Evolutionary conservation across 2,329 filamentous ascomycete genomes (phyloP).

Genomic region (Monosporascus sp.): DNA sequence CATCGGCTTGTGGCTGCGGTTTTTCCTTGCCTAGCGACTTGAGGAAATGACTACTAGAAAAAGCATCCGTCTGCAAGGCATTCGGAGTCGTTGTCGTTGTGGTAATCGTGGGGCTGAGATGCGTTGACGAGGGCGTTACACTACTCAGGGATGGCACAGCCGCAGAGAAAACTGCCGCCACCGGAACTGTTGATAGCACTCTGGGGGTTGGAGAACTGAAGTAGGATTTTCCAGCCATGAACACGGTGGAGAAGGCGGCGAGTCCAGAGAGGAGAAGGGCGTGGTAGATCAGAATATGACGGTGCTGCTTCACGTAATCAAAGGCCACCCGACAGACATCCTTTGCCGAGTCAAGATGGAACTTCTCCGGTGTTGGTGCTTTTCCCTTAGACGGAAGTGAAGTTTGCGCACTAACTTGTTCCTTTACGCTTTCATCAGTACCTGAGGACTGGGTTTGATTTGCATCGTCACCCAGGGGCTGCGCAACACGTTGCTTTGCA

Average conservation of each 20-base stretch:
- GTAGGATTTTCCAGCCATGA: conserved; percentile 13
- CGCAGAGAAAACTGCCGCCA: conserved; percentile 23
- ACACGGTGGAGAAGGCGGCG: not conserved
- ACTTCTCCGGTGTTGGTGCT: not conserved
- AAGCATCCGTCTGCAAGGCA: conserved; percentile 25
- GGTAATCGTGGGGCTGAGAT: conserved; percentile 17
- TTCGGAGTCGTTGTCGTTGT: conserved; percentile 27
- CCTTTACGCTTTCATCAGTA: not conserved
- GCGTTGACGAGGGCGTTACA: conserved; percentile 15
- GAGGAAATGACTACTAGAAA: conserved; percentile 31
- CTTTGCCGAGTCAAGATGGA: not conserved
- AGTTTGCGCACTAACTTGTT: not conserved
- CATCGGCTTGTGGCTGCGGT: conserved; percentile 16
- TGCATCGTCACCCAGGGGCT: not conserved
- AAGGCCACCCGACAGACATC: not conserved
- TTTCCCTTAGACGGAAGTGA: not conserved
- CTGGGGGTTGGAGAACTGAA: conserved; percentile 11
- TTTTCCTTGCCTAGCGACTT: conserved; percentile 37
- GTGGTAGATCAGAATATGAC: conserved; percentile 6
- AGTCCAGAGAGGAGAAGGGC: conserved; percentile 14
- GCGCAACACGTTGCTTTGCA: conserved; percentile 3
- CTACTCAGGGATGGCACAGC: conserved; percentile 15
- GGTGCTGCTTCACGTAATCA: conserved; percentile 10
- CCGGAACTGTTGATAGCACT: conserved; percentile 26
- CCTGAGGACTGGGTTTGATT: not conserved